Base-by-base conservation (phyloP, 352 stramenopile species). In the Pythium rhizo-oryzae region DNA sequence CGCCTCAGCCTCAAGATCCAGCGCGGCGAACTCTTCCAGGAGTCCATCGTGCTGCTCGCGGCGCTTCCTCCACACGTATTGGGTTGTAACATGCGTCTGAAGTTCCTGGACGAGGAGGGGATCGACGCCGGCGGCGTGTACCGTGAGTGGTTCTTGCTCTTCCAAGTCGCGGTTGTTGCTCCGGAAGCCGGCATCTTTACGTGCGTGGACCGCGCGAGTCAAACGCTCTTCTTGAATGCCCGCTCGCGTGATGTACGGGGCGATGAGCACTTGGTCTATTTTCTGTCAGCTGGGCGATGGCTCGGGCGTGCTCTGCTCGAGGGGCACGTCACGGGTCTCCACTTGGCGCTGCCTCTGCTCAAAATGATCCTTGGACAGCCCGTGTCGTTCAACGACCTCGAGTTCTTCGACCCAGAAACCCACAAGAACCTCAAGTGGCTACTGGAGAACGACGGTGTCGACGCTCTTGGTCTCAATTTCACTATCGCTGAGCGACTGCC, bases 311-410 rank as follows among this genome's bases (percentile, higher is more conserved):
- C 83, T 21, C 66, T 92, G 35, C 68, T 93, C 1, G 97, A 99
- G 69, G 87, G 94, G 49, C 96, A 99, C 57, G 81, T 99, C 33
- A 89, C 99, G 0, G 84, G 90, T 54, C 97, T 97, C 41, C 97
- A 99, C 71, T 85, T 99, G 74, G 92, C 96, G 4, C 78, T 96
- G 16, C 93, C 97, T 39, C 77, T 99, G 47, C 97, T 99, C 74
- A 99, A 99, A 78, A 89, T 99, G 62, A 90, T 99, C 23, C 75
- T 99, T 4, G 96, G 93, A 5, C 98, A 94, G 65, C 97, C 97
- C 4, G 80, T 99, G 55, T 93, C 84, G 16, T 92, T 99, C 39
- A 85, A 91, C 33, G 97, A 99, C 77, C 74, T 99, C 9, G 88
- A 98, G 75, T 85, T 89, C 61, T 78, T 87, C 25, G 82, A 94